Evolutionary conservation across 495 filamentous ascomycete genomes (phyloP).

Genomic region (Annulohypoxylon bovei): DNA sequence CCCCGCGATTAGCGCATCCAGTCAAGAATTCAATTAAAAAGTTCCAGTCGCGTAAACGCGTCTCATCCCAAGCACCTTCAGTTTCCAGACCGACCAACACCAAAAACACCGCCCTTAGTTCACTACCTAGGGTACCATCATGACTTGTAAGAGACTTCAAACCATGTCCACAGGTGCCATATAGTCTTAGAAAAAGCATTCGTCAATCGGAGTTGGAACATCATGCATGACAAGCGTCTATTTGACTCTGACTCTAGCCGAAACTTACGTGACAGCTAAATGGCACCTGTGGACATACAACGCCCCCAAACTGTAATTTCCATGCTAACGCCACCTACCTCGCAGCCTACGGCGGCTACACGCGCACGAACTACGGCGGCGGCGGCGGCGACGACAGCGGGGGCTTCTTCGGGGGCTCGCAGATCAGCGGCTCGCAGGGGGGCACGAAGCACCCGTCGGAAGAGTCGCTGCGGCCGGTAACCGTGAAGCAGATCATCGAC

Average conservation of each 20-base stretch:
- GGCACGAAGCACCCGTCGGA: slow-evolving; percentile 41
- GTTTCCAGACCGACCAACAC: neutral
- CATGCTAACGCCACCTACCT: neutral
- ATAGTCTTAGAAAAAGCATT: neutral
- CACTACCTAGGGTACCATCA: slow-evolving; percentile 14
- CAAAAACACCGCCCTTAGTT: neutral
- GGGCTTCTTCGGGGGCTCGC: slow-evolving; percentile 56
- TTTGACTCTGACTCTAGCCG: neutral
- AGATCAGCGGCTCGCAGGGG: slow-evolving; percentile 54
- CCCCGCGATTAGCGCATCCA: slow-evolving; percentile 38
- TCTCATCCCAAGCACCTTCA: slow-evolving; percentile 15
- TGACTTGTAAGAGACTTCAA: slow-evolving; percentile 38
- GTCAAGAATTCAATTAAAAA: slow-evolving; percentile 34
- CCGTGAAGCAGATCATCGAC: slow-evolving; percentile 92
- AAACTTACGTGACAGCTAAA: neutral
- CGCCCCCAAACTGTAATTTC: neutral
- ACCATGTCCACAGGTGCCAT: neutral
- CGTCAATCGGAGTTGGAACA: neutral
- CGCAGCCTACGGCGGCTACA: slow-evolving; percentile 56
- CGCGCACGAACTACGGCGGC: slow-evolving; percentile 51
- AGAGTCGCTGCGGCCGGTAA: slow-evolving; percentile 88
- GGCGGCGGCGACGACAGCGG: slow-evolving; percentile 56
- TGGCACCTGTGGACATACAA: neutral
- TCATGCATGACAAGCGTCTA: no score
- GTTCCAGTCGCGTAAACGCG: slow-evolving; percentile 43